A percentile compares a stretch with the other conserved stretches of the same genome.
phyloP scores from a whole-genome alignment of 768 basidiomycete genomes.

The Naematelia encephala region DNA sequence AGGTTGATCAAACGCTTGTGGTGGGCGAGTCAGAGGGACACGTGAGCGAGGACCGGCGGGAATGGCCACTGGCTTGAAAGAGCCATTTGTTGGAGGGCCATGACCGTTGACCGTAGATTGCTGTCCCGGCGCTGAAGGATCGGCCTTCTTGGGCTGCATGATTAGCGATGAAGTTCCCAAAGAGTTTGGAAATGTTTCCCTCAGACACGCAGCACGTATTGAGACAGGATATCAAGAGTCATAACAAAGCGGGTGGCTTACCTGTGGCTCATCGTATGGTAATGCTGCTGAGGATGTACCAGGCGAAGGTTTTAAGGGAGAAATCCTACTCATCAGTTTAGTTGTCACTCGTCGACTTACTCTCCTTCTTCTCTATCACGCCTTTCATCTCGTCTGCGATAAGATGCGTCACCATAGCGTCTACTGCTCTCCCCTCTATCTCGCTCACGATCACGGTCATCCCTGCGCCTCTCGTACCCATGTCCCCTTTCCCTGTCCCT shows the following conservation, averaged over 20 bases:
- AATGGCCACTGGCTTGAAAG: slow-evolving; percentile 15
- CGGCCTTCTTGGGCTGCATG: neutral
- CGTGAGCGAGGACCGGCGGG: slow-evolving; percentile 20
- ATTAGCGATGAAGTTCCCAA: neutral
- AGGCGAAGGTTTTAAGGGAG: neutral
- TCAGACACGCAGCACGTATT: too few species aligned
- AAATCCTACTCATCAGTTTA: neutral
- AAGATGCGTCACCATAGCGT: slow-evolving; percentile 11
- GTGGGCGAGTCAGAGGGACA: slow-evolving; percentile 6
- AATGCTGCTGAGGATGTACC: neutral
- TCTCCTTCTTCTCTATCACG: slow-evolving; percentile 92
- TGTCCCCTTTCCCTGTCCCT: slow-evolving; percentile 11
- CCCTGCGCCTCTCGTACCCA: neutral
- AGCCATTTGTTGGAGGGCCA: neutral
- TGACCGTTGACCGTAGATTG: neutral
- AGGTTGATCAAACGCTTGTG: slow-evolving; percentile 1
- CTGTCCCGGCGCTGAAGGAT: neutral
- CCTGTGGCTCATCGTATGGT: neutral
- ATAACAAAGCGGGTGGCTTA: neutral
- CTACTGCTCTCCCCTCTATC: slow-evolving; percentile 7
- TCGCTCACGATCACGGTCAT: slow-evolving; percentile 6
- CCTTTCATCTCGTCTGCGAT: slow-evolving; percentile 48
- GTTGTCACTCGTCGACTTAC: slow-evolving; percentile 9
- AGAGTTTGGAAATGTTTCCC: too few species aligned
- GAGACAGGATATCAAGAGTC: neutral